These are phyloP conservation scores for Dipodascopsis tothii DNA, from an alignment of 805 yeast species.

Conservation along the genomic window DNA sequence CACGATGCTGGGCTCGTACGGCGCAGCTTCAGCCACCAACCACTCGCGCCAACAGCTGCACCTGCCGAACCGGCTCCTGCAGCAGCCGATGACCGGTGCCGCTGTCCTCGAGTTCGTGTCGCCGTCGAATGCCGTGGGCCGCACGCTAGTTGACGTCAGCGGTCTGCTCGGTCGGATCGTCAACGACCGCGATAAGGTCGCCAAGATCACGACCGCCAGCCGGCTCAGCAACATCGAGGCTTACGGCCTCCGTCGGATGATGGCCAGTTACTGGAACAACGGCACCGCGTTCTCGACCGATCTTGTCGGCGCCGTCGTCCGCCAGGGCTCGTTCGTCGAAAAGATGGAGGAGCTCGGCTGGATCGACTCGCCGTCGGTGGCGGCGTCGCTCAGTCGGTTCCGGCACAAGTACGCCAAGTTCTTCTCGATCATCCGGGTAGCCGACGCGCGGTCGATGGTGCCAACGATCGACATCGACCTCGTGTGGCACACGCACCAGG, in stretches of 20 bases:
- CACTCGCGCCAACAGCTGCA: slow-evolving; percentile 15
- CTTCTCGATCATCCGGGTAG: slow-evolving; percentile 6
- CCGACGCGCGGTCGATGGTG: slow-evolving; percentile 7
- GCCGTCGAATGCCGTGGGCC: too few relatives aligned
- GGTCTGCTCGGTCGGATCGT: too few relatives aligned
- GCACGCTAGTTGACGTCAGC: too few relatives aligned
- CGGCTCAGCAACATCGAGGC: too few relatives aligned
- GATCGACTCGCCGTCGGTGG: slow-evolving; percentile 18
- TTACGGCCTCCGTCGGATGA: slow-evolving; percentile 12
- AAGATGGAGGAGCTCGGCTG: slow-evolving; percentile 22
- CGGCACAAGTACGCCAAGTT: slow-evolving; percentile 13
- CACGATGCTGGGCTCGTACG: not conserved
- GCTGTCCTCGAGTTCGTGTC: too few relatives aligned
- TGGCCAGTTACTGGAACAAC: slow-evolving; percentile 18
- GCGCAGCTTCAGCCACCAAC: slow-evolving; percentile 7
- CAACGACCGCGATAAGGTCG: too few relatives aligned
- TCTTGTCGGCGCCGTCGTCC: slow-evolving; percentile 19
- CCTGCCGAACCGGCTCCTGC: too few relatives aligned
- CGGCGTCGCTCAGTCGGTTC: slow-evolving; percentile 5
- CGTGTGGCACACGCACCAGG: slow-evolving; percentile 13
- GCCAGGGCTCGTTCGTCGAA: slow-evolving; percentile 19
- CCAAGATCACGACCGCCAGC: too few relatives aligned
- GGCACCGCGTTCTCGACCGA: slow-evolving; percentile 13
- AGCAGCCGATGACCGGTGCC: too few relatives aligned
- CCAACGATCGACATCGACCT: slow-evolving; percentile 24